Conservation (phyloP, 2,329 filamentous ascomycete species). For the Diaporthe citrichinensis region DNA sequence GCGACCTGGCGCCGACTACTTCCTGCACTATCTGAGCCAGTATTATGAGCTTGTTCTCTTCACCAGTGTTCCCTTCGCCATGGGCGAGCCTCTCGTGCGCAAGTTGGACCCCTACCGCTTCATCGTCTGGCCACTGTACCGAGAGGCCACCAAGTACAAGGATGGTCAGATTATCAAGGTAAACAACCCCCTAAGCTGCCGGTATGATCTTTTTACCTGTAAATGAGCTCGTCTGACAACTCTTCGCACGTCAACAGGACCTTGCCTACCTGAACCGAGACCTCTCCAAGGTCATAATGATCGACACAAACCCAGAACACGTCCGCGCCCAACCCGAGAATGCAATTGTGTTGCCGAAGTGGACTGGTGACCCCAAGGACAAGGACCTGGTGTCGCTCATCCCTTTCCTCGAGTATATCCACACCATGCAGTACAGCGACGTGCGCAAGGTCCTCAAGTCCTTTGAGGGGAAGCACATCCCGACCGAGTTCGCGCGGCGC, state of each 20-base stretch:
- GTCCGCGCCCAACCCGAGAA: slow-evolving; percentile 96
- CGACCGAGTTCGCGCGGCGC: slow-evolving; percentile 88
- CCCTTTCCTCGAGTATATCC: slow-evolving; percentile 97
- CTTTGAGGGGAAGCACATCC: slow-evolving; percentile 91
- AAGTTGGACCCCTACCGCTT: slow-evolving; percentile 97
- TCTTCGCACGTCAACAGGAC: slow-evolving; percentile 69
- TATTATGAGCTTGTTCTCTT: slow-evolving; percentile 99
- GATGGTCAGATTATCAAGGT: slow-evolving; percentile 98
- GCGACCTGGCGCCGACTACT: slow-evolving; percentile 95
- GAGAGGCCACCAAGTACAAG: slow-evolving; percentile 97
- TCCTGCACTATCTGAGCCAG: slow-evolving; percentile 94
- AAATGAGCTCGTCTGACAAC: slow-evolving; percentile 42
- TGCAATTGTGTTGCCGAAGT: slow-evolving; percentile 90
- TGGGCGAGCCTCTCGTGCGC: slow-evolving; percentile 88
- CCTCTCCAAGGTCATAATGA: slow-evolving; percentile 92
- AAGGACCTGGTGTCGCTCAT: slow-evolving; percentile 90
- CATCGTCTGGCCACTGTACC: slow-evolving; percentile 94
- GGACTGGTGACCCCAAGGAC: slow-evolving; percentile 87
- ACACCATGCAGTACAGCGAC: slow-evolving; percentile 92
- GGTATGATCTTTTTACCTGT: not conserved
- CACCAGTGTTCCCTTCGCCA: slow-evolving; percentile 86
- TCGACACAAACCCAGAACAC: slow-evolving; percentile 88
- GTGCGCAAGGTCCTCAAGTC: slow-evolving; percentile 89
- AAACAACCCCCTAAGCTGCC: slow-evolving; percentile 44
- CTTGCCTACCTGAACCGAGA: slow-evolving; percentile 98